A percentile compares a stretch with the other conserved stretches of the same genome.
These are phyloP conservation scores for Hordeum vulgare DNA, from an alignment of 176 grass and related monocot genomes.

Conservation along the genomic window DNA sequence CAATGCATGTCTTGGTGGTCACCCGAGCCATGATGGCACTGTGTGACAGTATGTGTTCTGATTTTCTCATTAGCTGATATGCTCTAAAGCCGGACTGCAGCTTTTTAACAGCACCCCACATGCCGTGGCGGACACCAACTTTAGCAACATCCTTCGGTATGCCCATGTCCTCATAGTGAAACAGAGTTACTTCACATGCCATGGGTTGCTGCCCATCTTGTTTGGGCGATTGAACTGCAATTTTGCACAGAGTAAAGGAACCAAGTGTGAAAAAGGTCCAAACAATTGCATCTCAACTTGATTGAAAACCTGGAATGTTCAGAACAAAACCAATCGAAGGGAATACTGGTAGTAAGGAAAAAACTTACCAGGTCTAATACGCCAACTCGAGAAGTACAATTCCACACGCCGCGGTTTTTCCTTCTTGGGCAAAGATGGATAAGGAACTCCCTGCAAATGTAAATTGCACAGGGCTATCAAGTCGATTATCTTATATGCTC, in stretches of 20 bases:
- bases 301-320: neutral
- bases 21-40: conserved; percentile 53
- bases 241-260: conserved; percentile 7
- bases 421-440: conserved; percentile 76
- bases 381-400: conserved; percentile 96
- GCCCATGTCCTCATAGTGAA: conserved; percentile 96
- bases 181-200: conserved; percentile 85
- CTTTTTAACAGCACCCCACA: conserved; percentile 97
- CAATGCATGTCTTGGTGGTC: conserved; percentile 45
- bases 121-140: conserved; percentile 81
- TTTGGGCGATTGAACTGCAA: conserved; percentile 75
- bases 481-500: neutral
- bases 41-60: conserved; percentile 43
- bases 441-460: conserved; percentile 70
- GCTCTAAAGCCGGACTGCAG: conserved; percentile 82
- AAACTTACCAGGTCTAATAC: conserved; percentile 75
- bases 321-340: neutral
- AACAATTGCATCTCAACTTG: neutral
- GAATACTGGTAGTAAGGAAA: neutral
- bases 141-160: conserved; percentile 96
- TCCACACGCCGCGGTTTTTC: conserved; percentile 92
- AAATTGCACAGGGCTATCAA: neutral
- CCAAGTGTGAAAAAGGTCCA: neutral
- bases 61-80: conserved; percentile 56
- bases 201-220: conserved; percentile 55